A percentile compares a stretch with the other conserved stretches of the same genome.
phyloP scores from a whole-genome alignment of 371 early-diverging fungal genomes.

The Parasitella parasitica region DNA sequence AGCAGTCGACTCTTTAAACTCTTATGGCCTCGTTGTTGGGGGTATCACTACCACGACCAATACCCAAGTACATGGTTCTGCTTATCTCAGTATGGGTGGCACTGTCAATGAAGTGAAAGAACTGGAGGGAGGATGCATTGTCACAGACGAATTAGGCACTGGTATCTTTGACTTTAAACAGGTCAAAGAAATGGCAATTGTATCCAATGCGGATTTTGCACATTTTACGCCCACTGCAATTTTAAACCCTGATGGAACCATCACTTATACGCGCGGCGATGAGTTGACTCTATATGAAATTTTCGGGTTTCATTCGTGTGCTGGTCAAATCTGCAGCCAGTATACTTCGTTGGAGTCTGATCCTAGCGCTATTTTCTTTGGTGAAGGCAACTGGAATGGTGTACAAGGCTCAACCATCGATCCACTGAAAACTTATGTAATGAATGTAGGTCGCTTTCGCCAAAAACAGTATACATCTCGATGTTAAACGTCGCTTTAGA shows the following conservation, averaged over 20 bases:
- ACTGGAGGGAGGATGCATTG: not conserved
- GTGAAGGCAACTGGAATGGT: conserved; percentile 23
- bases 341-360: not conserved
- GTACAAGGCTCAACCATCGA: not conserved
- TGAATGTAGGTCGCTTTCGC: conserved; percentile 22
- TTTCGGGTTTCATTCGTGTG: not conserved
- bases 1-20: not conserved
- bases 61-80: conserved; percentile 3
- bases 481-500: conserved; percentile 5
- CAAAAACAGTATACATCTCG: no score
- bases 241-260: not conserved
- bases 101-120: not conserved
- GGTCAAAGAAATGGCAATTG: not conserved
- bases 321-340: not conserved
- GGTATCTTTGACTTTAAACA: not conserved
- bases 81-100: not conserved
- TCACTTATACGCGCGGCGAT: not conserved
- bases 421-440: conserved; percentile 6
- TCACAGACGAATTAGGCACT: not conserved
- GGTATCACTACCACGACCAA: not conserved
- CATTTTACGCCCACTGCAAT: not conserved
- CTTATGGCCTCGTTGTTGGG: conserved; percentile 10
- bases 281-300: not conserved
- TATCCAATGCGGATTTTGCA: not conserved
- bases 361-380: conserved; percentile 8